Conservation (phyloP, 73 alveolate genomes). For the Uronychia setigera region DNA sequence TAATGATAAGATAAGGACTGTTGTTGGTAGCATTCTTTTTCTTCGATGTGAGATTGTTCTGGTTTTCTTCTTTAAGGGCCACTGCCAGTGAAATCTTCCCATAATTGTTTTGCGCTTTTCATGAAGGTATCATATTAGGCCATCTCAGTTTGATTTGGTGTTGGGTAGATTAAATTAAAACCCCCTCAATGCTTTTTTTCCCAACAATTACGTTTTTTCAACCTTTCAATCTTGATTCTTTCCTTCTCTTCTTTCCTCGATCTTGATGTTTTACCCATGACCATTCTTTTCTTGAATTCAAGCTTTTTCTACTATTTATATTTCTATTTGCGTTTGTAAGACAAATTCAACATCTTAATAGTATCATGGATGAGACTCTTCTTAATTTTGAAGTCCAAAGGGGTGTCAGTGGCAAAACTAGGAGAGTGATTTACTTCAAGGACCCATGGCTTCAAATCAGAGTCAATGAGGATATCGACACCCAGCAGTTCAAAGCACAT, state of each 20-base stretch:
- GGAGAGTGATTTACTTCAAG: constrained; percentile 59
- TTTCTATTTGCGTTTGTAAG: constrained; percentile 14
- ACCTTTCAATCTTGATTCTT: constrained; percentile 3
- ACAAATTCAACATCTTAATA: constrained; percentile 35
- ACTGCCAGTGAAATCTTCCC: constrained; percentile 44
- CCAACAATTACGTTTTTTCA: constrained; percentile 21
- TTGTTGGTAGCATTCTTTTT: background rate
- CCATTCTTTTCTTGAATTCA: constrained; percentile 34
- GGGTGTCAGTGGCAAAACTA: constrained; percentile 54
- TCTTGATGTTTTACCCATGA: constrained; percentile 33
- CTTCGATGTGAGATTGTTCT: background rate
- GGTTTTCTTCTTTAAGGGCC: background rate
- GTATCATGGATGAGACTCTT: constrained; percentile 43
- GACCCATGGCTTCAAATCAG: constrained; percentile 49
- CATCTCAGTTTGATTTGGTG: constrained; percentile 2
- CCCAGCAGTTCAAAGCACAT: constrained; percentile 61
- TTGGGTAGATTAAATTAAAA: constrained; percentile 33
- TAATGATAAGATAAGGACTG: background rate
- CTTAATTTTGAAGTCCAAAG: constrained; percentile 46
- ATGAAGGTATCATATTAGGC: constrained; percentile 14
- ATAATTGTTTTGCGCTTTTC: constrained; percentile 17
- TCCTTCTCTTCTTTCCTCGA: constrained; percentile 36
- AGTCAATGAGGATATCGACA: constrained; percentile 41
- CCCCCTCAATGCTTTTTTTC: constrained; percentile 38
- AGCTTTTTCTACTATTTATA: constrained; percentile 25